Percentiles rank a stretch among this genome's conserved stretches.
phyloP scores from a whole-genome alignment of 2,329 filamentous ascomycete species.

The Microdochium nivale region DNA sequence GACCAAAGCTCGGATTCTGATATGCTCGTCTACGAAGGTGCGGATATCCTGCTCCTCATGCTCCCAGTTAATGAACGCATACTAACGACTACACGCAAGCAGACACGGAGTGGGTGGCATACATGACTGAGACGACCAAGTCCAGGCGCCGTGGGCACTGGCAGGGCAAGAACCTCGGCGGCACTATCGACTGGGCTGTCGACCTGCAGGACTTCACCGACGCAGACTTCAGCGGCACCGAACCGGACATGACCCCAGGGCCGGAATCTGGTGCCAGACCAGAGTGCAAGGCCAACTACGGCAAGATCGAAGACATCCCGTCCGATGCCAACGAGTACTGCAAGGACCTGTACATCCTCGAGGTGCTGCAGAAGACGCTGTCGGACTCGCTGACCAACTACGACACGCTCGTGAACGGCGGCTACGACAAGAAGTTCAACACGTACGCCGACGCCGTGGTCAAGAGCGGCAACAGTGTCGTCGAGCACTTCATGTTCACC shows the following conservation, averaged over 20 bases:
- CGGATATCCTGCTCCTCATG: conserved; percentile 23
- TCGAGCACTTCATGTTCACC: conserved; percentile 3
- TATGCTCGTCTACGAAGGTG: conserved; percentile 3
- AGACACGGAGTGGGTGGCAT: background rate
- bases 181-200: conserved; percentile 1
- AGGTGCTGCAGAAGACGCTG: no score
- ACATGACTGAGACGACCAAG: background rate
- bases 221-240: background rate
- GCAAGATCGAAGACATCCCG: no score
- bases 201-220: background rate
- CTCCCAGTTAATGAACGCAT: conserved; percentile 8
- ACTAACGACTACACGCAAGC: conserved; percentile 4
- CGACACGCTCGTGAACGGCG: conserved; percentile 2
- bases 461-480: background rate
- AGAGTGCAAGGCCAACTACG: no score
- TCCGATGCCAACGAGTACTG: no score
- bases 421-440: conserved; percentile 9
- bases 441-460: conserved; percentile 6
- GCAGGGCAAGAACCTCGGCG: background rate
- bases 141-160: background rate
- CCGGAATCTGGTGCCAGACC: background rate
- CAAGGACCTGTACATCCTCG: no score
- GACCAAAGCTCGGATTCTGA: background rate
- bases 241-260: background rate
- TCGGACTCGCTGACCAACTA: conserved; percentile 1